Percentiles rank a stretch among this genome's conserved stretches.
These are phyloP conservation scores for Panaeolus cyanescens DNA, from an alignment of 768 basidiomycete genomes.

Conservation along the genomic window DNA sequence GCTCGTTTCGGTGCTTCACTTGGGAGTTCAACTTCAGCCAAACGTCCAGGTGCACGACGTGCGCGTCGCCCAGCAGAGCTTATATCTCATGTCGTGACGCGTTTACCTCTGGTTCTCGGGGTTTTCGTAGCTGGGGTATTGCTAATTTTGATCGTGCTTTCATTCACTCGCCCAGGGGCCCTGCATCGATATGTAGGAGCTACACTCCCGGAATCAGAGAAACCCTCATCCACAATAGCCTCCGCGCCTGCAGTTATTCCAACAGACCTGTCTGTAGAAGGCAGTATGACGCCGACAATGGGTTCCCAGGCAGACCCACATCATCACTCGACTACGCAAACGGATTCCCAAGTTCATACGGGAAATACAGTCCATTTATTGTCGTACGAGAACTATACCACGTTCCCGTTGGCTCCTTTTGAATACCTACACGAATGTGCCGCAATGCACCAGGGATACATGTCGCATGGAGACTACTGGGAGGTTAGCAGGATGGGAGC, in stretches of 20 bases:
- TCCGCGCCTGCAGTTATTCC: conserved; percentile 13
- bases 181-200: conserved; percentile 48
- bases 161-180: conserved; percentile 48
- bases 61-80: conserved; percentile 14
- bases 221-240: conserved; percentile 11
- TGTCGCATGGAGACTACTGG: conserved; percentile 59
- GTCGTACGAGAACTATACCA: conserved; percentile 59
- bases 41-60: conserved; percentile 10
- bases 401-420: conserved; percentile 55
- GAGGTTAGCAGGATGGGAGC: conserved; percentile 29
- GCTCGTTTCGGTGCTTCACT: conserved; percentile 34
- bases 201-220: conserved; percentile 14
- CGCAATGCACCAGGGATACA: conserved; percentile 46
- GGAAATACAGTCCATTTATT: conserved; percentile 30
- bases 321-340: conserved; percentile 2
- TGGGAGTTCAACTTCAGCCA: conserved; percentile 1
- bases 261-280: conserved; percentile 11
- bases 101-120: conserved; percentile 48
- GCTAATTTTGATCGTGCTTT: conserved; percentile 50
- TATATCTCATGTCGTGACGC: conserved; percentile 21
- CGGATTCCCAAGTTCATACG: conserved; percentile 12
- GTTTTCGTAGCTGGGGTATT: conserved; percentile 42
- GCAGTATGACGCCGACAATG: conserved; percentile 6
- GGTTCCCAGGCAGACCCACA: background rate
- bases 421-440: conserved; percentile 62